A percentile compares a stretch with the other conserved stretches of the same genome.
phyloP scores from a whole-genome alignment of 2,329 filamentous ascomycete genomes.

The Teratosphaeria gauchensis region DNA sequence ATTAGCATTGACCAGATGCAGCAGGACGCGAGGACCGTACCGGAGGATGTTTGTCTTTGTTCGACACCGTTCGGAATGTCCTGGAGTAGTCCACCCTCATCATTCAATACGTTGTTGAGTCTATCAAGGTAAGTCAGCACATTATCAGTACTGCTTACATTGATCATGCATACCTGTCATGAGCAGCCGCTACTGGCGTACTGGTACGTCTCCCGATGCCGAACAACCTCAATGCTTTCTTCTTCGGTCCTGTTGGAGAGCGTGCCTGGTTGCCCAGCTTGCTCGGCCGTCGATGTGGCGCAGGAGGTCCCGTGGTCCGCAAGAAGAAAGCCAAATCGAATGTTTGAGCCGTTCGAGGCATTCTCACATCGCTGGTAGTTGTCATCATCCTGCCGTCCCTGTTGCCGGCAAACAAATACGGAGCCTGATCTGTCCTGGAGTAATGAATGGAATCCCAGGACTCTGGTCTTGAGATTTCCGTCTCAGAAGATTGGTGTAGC shows the following conservation, averaged over 20 bases:
- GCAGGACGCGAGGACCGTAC: neutral
- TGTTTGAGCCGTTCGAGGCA: neutral
- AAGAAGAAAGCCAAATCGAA: constrained; percentile 30
- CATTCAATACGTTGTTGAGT: constrained; percentile 4
- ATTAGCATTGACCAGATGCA: constrained; percentile 4
- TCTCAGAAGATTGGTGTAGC: constrained; percentile 1
- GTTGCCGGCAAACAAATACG: constrained; percentile 11
- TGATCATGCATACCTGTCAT: constrained; percentile 13
- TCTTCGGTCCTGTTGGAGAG: constrained; percentile 18
- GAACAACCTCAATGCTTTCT: constrained; percentile 25
- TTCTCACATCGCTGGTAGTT: constrained; percentile 14
- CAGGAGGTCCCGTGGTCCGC: constrained; percentile 27
- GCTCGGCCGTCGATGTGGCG: constrained; percentile 20
- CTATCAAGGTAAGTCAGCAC: neutral
- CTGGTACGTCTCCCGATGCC: constrained; percentile 8
- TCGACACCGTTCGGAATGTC: constrained; percentile 4
- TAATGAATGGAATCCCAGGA: constrained; percentile 21
- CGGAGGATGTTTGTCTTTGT: constrained; percentile 5
- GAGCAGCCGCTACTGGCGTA: constrained; percentile 8
- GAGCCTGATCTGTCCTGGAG: constrained; percentile 18
- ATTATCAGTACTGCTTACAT: neutral
- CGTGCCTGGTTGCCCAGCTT: constrained; percentile 14
- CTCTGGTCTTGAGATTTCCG: constrained; percentile 8
- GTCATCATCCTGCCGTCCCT: constrained; percentile 23
- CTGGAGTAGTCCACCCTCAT: constrained; percentile 21